These are phyloP conservation scores for Aspergillus leporis DNA, from an alignment of 495 filamentous ascomycete genomes.

Conservation along the genomic window DNA sequence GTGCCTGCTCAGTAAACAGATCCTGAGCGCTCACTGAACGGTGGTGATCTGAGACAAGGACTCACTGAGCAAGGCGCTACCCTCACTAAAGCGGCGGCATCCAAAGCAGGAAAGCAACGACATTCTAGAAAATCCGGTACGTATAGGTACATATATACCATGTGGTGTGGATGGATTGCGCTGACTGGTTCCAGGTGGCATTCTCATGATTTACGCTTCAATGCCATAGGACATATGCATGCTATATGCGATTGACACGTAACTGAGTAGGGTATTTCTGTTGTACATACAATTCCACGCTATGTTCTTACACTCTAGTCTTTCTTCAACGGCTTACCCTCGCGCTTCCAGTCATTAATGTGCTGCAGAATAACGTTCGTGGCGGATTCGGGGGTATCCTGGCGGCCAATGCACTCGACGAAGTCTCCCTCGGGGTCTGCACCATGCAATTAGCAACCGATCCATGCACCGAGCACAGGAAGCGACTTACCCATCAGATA, in stretches of 20 bases:
- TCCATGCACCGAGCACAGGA: conserved; percentile 2
- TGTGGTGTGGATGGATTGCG: too few relatives aligned
- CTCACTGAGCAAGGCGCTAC: too few relatives aligned
- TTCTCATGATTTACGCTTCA: background rate
- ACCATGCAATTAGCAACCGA: conserved; percentile 2
- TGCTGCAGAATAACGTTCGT: conserved; percentile 83
- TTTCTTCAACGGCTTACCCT: conserved; percentile 45
- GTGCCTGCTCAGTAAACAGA: too few relatives aligned
- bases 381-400: conserved; percentile 85
- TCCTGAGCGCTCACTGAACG: too few relatives aligned
- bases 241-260: background rate
- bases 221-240: background rate
- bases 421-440: conserved; percentile 95
- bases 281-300: conserved; percentile 29
- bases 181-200: background rate
- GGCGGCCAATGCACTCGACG: conserved; percentile 92
- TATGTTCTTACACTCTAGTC: conserved; percentile 24
- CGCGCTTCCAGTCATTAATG: conserved; percentile 83
- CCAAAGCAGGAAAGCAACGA: too few relatives aligned
- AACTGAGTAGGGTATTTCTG: conserved; percentile 36
- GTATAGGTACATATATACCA: too few relatives aligned
- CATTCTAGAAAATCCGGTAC: too few relatives aligned
- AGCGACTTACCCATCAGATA: conserved; percentile 81
- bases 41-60: too few relatives aligned
- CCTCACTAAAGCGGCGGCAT: too few relatives aligned